These are phyloP conservation scores for Kuraishia capsulata DNA, from an alignment of 805 yeast species.

Conservation along the genomic window DNA sequence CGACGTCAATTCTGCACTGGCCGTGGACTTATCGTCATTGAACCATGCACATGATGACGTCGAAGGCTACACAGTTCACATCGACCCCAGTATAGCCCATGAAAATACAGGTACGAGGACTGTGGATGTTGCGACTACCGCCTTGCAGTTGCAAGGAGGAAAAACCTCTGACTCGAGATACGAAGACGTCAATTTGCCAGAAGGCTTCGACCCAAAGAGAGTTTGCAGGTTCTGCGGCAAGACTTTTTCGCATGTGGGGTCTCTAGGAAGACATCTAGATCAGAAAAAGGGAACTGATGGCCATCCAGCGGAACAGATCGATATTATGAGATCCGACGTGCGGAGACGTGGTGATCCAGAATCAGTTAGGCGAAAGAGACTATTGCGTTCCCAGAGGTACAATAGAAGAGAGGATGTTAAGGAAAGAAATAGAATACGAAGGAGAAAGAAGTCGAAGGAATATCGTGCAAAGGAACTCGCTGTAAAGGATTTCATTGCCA, in stretches of 20 bases:
- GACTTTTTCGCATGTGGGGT: slow-evolving; percentile 47
- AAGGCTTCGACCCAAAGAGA: slow-evolving; percentile 20
- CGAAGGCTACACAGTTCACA: slow-evolving; percentile 1
- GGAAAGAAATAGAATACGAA: slow-evolving; percentile 32
- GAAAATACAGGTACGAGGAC: too few species aligned
- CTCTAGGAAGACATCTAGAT: slow-evolving; percentile 53
- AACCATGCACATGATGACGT: neutral
- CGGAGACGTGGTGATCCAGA: slow-evolving; percentile 41
- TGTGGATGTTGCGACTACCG: slow-evolving; percentile 6
- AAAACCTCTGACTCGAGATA: too few species aligned
- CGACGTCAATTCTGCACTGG: slow-evolving; percentile 5
- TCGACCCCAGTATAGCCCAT: slow-evolving; percentile 4
- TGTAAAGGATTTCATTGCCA: slow-evolving; percentile 24
- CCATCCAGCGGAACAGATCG: slow-evolving; percentile 44
- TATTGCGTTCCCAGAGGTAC: slow-evolving; percentile 30
- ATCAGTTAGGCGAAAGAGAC: slow-evolving; percentile 29
- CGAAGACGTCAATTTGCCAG: too few species aligned
- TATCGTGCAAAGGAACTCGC: slow-evolving; percentile 29
- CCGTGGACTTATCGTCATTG: slow-evolving; percentile 3
- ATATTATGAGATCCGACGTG: slow-evolving; percentile 35
- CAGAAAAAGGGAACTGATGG: slow-evolving; percentile 39
- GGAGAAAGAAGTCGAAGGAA: slow-evolving; percentile 33
- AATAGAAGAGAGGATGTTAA: slow-evolving; percentile 38
- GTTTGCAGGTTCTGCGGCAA: slow-evolving; percentile 44
- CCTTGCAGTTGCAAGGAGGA: neutral